phyloP scores from a whole-genome alignment of 2,329 filamentous ascomycete genomes.

The Cryphonectria nitschkei region DNA sequence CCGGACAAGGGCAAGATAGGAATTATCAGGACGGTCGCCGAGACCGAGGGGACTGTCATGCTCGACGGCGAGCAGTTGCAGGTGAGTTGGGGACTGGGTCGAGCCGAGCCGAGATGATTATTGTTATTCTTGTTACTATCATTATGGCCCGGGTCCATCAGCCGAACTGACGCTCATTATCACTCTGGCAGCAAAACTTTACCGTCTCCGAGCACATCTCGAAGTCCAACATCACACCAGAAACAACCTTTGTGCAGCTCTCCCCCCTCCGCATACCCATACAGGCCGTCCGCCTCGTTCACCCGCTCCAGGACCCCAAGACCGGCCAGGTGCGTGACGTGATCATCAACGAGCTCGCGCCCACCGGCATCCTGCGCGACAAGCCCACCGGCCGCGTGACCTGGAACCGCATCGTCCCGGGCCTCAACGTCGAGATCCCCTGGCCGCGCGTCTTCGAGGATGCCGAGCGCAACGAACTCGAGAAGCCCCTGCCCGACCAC shows the following conservation, averaged over 20 bases:
- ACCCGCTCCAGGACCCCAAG: conserved; percentile 68
- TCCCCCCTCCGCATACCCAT: conserved; percentile 65
- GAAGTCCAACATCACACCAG: conserved; percentile 36
- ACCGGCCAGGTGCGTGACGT: conserved; percentile 72
- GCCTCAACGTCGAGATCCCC: conserved; percentile 73
- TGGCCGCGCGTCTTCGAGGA: conserved; percentile 61
- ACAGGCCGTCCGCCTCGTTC: conserved; percentile 78
- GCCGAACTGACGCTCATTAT: conserved; percentile 14
- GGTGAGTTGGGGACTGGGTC: conserved; percentile 50
- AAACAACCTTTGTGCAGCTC: conserved; percentile 44
- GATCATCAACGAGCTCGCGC: conserved; percentile 73
- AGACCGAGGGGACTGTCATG: conserved; percentile 59
- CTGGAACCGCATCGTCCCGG: conserved; percentile 67
- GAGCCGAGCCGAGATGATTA: background rate
- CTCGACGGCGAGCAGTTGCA: conserved; percentile 62
- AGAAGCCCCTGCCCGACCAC: conserved; percentile 48
- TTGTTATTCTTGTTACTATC: no score
- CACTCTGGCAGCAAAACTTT: conserved; percentile 37
- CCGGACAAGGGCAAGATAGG: conserved; percentile 84
- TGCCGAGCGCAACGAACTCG: conserved; percentile 50
- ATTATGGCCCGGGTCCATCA: background rate
- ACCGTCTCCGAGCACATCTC: conserved; percentile 46
- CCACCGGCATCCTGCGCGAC: conserved; percentile 54
- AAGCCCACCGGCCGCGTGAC: conserved; percentile 50
- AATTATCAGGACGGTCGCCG: conserved; percentile 61